These are phyloP conservation scores for Zymoseptoria crescenta DNA, from an alignment of 2,329 filamentous ascomycete genomes.

Conservation along the genomic window DNA sequence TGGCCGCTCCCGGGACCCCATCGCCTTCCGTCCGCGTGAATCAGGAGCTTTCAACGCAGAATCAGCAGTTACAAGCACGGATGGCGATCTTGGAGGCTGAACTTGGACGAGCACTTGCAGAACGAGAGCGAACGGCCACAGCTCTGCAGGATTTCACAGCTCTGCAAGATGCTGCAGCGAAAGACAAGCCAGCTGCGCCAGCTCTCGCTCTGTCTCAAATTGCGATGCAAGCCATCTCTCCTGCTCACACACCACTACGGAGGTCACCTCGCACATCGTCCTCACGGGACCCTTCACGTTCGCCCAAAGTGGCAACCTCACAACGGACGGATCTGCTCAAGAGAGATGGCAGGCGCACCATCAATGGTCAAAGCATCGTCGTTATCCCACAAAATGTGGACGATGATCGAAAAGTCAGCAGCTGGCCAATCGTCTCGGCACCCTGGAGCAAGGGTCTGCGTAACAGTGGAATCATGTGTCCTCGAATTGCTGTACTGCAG, in stretches of 20 bases:
- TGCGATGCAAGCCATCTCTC: too few species aligned
- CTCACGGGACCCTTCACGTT: neutral
- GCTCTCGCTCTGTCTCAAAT: too few species aligned
- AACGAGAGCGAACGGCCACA: neutral
- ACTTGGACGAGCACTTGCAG: neutral
- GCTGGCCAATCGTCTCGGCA: constrained; percentile 1
- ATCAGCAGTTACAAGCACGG: neutral
- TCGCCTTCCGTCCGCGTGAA: neutral
- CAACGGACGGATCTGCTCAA: neutral
- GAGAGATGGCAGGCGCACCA: neutral
- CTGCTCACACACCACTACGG: too few species aligned
- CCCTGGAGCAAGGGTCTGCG: constrained; percentile 7
- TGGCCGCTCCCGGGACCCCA: neutral
- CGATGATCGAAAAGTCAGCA: neutral
- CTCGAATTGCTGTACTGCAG: constrained; percentile 1
- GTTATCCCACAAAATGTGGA: neutral
- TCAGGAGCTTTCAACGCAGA: neutral
- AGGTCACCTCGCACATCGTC: neutral
- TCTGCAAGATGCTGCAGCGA: neutral
- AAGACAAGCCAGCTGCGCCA: too few species aligned
- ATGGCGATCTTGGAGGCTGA: neutral
- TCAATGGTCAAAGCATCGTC: neutral
- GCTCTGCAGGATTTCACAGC: neutral
- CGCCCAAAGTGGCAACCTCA: neutral
- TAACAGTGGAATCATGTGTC: constrained; percentile 7